Base-by-base conservation (phyloP, 495 filamentous ascomycete genomes). In the Halenospora varia region DNA sequence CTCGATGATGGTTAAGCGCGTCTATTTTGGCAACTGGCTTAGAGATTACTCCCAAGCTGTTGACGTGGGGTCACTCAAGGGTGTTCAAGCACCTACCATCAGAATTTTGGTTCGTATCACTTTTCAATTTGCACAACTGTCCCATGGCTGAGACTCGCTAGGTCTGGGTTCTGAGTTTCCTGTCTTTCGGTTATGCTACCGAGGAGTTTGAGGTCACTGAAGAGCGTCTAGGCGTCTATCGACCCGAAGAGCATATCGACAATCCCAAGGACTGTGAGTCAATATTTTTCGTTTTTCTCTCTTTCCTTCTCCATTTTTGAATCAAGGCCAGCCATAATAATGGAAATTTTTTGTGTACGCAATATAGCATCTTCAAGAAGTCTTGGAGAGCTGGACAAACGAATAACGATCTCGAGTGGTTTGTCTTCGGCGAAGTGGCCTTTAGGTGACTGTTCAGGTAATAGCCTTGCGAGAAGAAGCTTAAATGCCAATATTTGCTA, bases 11-110 rank as follows among this genome's bases (percentile, higher is more conserved):
- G 78, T 98, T 62, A 87, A 87, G 72, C 85, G 94, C 40, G 89
- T 90, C 6, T 96, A 97, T 71, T 97, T 97, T 78, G 93, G 93
- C 20, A 88, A 88, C 68, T 88, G 85, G 84, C 73, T 87, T 11
- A 73, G 85, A 46, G 85, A 88, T 66, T 87, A 96, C 70, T 92
- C 87, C 3, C 89, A 97, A 70, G 92, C 92, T 6, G 78, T 97
- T 70, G 93, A 97, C 68, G 88, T 96, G 13, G 93, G 92, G 3
- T 95, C 90, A 25, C 71, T 98, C 62, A 96, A 93, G 68, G 86
- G 82, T 56, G 88, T 96, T 51, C 91, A 92, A 59, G 88, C 93
- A 47, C 89, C 88, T 53, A 94, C 93, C 18, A 96, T 98, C 62
- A 81, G 94, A 13, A 84, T 97, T 51, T 70, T 98, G 18, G 90